Percentiles rank a stretch among this genome's conserved stretches.
phyloP scores from a whole-genome alignment of 2,329 filamentous ascomycete species.

The Colletotrichum kahawae region DNA sequence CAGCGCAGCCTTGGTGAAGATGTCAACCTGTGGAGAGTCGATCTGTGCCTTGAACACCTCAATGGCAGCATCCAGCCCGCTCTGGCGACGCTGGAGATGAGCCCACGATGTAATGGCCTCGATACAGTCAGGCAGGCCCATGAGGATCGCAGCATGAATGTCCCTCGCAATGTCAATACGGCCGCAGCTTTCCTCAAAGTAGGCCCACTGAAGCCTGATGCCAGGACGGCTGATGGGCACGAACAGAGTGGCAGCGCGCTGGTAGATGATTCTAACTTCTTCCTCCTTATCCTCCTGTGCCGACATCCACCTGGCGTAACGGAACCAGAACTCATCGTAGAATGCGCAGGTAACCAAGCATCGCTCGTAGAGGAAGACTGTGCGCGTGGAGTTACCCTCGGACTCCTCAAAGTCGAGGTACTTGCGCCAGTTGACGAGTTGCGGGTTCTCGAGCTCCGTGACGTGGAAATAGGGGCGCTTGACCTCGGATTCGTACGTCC shows the following conservation, averaged over 20 bases:
- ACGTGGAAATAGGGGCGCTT: constrained; percentile 98
- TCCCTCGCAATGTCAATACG: constrained; percentile 80
- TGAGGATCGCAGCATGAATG: constrained; percentile 82
- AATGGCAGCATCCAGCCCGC: constrained; percentile 83
- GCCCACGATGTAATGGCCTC: constrained; percentile 90
- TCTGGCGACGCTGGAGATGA: constrained; percentile 83
- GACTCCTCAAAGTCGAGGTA: constrained; percentile 95
- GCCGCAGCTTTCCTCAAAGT: constrained; percentile 88
- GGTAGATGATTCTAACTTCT: constrained; percentile 90
- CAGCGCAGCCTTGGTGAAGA: constrained; percentile 83
- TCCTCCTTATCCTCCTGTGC: constrained; percentile 82
- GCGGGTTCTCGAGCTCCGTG: constrained; percentile 84
- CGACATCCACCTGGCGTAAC: constrained; percentile 95
- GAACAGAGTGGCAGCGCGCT: constrained; percentile 82
- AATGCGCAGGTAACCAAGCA: constrained; percentile 92
- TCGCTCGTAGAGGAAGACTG: constrained; percentile 87
- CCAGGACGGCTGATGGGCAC: constrained; percentile 86
- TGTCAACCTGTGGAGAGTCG: constrained; percentile 72
- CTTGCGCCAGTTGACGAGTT: constrained; percentile 91
- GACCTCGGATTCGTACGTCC: constrained; percentile 93
- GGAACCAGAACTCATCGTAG: constrained; percentile 97
- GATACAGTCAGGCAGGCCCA: constrained; percentile 78
- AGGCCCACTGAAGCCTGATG: constrained; percentile 88
- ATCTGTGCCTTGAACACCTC: constrained; percentile 83
- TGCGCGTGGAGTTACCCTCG: constrained; percentile 77